Base-by-base conservation (phyloP, 257 asterid species). In the Capsicum rhomboideum region DNA sequence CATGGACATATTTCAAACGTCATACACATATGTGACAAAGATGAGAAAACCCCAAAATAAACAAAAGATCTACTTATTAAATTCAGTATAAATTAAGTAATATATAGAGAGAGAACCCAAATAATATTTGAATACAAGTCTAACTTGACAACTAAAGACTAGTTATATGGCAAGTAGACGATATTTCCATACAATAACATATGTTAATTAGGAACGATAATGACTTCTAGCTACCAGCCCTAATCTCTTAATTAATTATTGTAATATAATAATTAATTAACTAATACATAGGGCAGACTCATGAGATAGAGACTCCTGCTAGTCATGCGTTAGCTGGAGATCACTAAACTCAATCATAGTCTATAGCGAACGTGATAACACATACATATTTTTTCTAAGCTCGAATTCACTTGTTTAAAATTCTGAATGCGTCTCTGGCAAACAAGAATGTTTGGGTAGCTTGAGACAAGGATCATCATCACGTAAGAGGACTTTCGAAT, bases 401-500 rank as follows among this genome's bases (percentile, higher is more conserved):
- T 61, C 17, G 17, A 1, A 61, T 23, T 21, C 0, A 61, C 12
- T 61, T 61, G 13, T 42, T 72, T 72, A 44, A 72, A 44, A 21
- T 72, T 72, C 1, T 75, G 61, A 49, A 75, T 49, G 12, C 10
- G 23, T 4, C 26, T 75, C 2, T 13, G 0, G 6, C 82, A 61
- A 82, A 1, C 69, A 23, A 1, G 91, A 29, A 44, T 78, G 56
- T 28, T 46, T 74, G 10, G 90, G 89, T 16, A 79, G 84, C 20
- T 23, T 40, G 50, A 87, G 79, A n/a, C 83, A 10, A 52, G 92
- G 88, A 85, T 88, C 90, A 8, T 91, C 85, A 2, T 89, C 85
- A 2, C 86, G 86, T 49, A 89, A 78, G 6, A 91, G 87, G 87
- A 89, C 61, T 78, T 86, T 90, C 50, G 88, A 85, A 40, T 90